Percentiles rank a stretch among this genome's conserved stretches.
These are phyloP conservation scores for Chrysoporthe puriensis DNA, from an alignment of 2,329 filamentous ascomycete species.

Conservation along the genomic window DNA sequence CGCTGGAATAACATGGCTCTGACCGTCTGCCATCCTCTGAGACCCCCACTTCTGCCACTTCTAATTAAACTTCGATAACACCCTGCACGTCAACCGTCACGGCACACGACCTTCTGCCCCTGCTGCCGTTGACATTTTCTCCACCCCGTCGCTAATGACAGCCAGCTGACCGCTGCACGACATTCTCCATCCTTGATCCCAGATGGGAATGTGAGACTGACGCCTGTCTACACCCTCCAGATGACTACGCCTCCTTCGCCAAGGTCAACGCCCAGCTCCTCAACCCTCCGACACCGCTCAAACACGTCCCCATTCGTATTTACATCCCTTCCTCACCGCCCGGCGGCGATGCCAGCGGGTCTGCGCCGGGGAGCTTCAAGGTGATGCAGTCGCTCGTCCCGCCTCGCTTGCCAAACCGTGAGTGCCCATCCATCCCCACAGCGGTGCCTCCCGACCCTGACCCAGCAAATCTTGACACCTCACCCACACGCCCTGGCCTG, in stretches of 20 bases:
- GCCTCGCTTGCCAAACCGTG: slow-evolving; percentile 45
- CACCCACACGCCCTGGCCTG: slow-evolving; percentile 54
- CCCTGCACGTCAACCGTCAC: slow-evolving; percentile 24
- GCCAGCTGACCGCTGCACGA: slow-evolving; percentile 13
- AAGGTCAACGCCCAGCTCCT: slow-evolving; percentile 78
- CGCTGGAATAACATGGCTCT: neutral
- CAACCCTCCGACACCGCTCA: slow-evolving; percentile 72
- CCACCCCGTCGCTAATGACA: neutral
- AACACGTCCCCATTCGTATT: slow-evolving; percentile 83
- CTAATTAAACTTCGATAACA: neutral
- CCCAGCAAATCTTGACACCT: neutral
- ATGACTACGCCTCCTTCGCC: slow-evolving; percentile 74
- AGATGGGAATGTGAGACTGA: neutral
- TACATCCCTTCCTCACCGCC: slow-evolving; percentile 75
- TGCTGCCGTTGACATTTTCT: slow-evolving; percentile 7
- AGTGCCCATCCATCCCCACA: slow-evolving; percentile 27
- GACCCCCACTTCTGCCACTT: neutral
- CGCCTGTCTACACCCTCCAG: slow-evolving; percentile 41
- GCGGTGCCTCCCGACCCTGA: slow-evolving; percentile 3
- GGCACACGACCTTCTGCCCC: neutral
- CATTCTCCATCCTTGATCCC: slow-evolving; percentile 11
- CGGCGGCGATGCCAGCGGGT: slow-evolving; percentile 35
- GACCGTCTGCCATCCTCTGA: neutral
- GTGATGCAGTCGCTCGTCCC: slow-evolving; percentile 77
- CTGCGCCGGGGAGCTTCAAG: slow-evolving; percentile 58